Percentiles rank a stretch among this genome's conserved stretches.
These are phyloP conservation scores for Verticillium klebahnii DNA, from an alignment of 2,329 filamentous ascomycete genomes.

Conservation along the genomic window DNA sequence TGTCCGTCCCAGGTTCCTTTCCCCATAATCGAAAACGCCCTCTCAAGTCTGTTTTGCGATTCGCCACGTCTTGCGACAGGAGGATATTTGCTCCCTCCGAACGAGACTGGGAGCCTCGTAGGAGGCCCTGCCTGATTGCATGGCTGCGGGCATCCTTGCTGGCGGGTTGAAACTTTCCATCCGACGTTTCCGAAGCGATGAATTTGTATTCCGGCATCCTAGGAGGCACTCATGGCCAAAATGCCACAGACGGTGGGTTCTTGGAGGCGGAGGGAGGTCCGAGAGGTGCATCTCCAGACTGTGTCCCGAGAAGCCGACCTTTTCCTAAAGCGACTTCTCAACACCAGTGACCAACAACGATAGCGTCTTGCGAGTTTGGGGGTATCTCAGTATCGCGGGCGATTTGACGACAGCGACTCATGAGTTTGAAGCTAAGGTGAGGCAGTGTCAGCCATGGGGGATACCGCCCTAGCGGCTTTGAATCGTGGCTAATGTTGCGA, in stretches of 20 bases:
- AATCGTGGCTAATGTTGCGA: not conserved
- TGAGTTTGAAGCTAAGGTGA: not conserved
- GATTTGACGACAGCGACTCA: not conserved
- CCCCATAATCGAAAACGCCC: constrained; percentile 11
- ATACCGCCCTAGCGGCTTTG: not conserved
- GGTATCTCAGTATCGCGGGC: not conserved
- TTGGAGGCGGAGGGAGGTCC: not conserved
- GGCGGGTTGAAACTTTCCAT: constrained; percentile 5
- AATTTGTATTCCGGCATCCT: constrained; percentile 11
- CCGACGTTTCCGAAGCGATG: constrained; percentile 3
- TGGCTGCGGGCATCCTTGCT: constrained; percentile 10
- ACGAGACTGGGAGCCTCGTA: not conserved
- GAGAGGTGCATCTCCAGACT: not conserved
- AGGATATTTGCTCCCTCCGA: not conserved
- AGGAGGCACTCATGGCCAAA: not conserved
- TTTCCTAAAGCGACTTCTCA: not conserved
- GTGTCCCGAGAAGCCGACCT: not conserved
- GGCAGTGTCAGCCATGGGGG: not conserved
- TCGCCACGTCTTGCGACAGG: constrained; percentile 2
- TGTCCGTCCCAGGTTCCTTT: not conserved
- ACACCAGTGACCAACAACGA: too few species aligned
- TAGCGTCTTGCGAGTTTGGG: not conserved
- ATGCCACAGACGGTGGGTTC: not conserved
- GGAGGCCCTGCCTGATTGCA: constrained; percentile 12
- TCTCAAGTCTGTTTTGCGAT: constrained; percentile 5